Evolutionary conservation across 176 grass and related monocot genomes (phyloP).

Genomic region (Carex myosuroides): DNA sequence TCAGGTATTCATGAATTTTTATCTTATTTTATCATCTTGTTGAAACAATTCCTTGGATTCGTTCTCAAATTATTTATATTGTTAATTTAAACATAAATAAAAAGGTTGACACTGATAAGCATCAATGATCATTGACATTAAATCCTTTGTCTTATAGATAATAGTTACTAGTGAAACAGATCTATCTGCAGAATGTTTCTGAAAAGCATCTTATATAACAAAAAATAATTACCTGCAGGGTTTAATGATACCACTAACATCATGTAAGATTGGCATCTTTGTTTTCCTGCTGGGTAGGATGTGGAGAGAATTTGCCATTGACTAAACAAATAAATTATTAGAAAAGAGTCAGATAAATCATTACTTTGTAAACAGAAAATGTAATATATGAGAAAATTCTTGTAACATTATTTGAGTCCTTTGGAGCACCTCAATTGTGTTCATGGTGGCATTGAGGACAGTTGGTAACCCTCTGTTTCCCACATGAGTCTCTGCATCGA

Average conservation of each 20-base stretch:
- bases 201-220: neutral
- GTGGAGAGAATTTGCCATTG: slow-evolving; percentile 48
- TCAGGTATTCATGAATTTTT: slow-evolving; percentile 7
- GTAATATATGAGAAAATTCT: neutral
- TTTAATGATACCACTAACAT: slow-evolving; percentile 81
- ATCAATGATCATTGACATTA: too few relatives aligned
- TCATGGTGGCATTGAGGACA: slow-evolving; percentile 16
- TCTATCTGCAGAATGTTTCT: neutral
- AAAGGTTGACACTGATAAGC: too few relatives aligned
- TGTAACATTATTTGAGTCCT: neutral
- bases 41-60: neutral
- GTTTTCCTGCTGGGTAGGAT: slow-evolving; percentile 64
- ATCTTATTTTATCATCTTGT: too few relatives aligned
- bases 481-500: slow-evolving; percentile 25
- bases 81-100: too few relatives aligned
- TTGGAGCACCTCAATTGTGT: slow-evolving; percentile 25
- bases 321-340: slow-evolving; percentile 25
- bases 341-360: neutral
- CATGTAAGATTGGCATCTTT: slow-evolving; percentile 65
- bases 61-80: too few relatives aligned
- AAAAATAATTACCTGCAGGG: slow-evolving; percentile 52
- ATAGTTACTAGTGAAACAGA: neutral
- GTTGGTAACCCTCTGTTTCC: slow-evolving; percentile 25
- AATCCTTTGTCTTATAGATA: neutral
- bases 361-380: neutral